Evolutionary conservation across 129 eudicot species (phyloP).

Genomic region (Centrapalus pauciflorus): DNA sequence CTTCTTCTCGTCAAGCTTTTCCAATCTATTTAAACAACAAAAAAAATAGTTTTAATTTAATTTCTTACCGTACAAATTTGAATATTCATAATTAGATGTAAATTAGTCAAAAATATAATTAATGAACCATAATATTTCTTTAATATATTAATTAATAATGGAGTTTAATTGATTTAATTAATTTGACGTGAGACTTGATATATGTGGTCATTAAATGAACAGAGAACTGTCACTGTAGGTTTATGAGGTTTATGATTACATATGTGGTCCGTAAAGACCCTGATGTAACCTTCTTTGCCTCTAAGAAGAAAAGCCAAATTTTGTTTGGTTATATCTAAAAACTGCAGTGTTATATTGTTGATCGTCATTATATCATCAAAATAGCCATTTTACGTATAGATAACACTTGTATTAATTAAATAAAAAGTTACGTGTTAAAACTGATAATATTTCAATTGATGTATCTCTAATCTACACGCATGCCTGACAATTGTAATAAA

Average conservation of each 20-base stretch:
- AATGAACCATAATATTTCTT: too few relatives aligned
- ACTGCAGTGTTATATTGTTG: neutral
- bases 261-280: slow-evolving; percentile 7
- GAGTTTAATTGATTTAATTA: neutral
- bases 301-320: slow-evolving; percentile 10
- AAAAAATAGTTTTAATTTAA: neutral
- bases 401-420: neutral
- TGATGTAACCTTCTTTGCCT: neutral
- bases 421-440: neutral
- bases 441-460: neutral
- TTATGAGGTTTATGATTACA: neutral
- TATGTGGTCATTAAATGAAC: neutral
- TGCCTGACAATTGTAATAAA: too few relatives aligned
- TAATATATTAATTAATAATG: neutral
- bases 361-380: neutral
- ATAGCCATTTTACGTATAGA: neutral
- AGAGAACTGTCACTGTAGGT: slow-evolving; percentile 20
- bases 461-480: too few relatives aligned
- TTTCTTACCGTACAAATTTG: neutral
- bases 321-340: neutral
- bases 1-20: neutral
- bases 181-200: neutral
- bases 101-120: neutral
- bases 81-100: neutral
- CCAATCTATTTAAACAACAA: neutral